Evolutionary conservation across 2,329 filamentous ascomycete species (phyloP).

Genomic region (Beauveria sp.): DNA sequence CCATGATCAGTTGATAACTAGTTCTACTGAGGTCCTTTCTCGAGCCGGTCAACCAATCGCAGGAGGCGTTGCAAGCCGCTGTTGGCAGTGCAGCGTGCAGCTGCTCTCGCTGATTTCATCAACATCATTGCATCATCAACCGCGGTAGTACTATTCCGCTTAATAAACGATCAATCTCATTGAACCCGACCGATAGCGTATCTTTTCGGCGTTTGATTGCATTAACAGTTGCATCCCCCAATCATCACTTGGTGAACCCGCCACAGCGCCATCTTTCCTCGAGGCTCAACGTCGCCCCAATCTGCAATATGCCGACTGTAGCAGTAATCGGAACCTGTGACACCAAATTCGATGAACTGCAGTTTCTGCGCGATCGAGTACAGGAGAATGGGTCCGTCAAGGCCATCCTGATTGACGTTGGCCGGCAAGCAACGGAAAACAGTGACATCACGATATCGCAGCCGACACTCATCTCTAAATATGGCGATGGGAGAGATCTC

Average conservation of each 20-base stretch:
- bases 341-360: constrained; percentile 53
- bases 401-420: constrained; percentile 34
- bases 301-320: constrained; percentile 30
- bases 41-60: background rate
- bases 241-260: background rate
- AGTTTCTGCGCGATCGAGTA: constrained; percentile 45
- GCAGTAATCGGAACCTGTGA: constrained; percentile 56
- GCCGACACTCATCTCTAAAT: constrained; percentile 30
- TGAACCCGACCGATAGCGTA: background rate
- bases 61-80: background rate
- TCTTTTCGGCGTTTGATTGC: too few species aligned
- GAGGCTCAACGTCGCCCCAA: background rate
- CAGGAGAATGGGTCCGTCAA: constrained; percentile 16
- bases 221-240: background rate
- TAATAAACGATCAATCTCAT: background rate
- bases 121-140: background rate
- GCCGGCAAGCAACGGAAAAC: constrained; percentile 35
- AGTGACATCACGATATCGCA: constrained; percentile 40
- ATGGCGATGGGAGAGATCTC: constrained; percentile 25
- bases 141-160: background rate
- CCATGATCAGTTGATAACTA: background rate
- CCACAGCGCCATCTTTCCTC: background rate
- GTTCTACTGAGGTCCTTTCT: background rate
- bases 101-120: background rate
- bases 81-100: background rate